Evolutionary conservation across 1,139 yeast species (phyloP).

Genomic region (Yamadazyma mexicana): DNA sequence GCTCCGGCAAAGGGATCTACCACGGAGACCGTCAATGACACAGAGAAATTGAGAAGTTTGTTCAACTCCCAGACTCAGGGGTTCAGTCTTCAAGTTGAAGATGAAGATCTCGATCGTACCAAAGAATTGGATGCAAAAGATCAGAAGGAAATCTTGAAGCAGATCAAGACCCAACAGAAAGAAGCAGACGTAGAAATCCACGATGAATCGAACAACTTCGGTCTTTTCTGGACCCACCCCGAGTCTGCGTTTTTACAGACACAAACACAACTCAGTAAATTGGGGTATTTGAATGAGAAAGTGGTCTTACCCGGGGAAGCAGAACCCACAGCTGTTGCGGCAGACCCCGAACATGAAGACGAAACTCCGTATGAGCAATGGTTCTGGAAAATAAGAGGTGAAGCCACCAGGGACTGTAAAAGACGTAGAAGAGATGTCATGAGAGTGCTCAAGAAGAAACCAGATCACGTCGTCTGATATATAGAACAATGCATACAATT

Average conservation of each 20-base stretch:
- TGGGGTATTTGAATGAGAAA: conserved; percentile 35
- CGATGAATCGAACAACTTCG: conserved; percentile 28
- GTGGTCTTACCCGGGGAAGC: conserved; percentile 39
- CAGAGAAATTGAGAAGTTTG: conserved; percentile 63
- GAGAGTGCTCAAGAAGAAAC: conserved; percentile 55
- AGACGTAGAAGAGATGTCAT: conserved; percentile 72
- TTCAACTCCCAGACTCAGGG: conserved; percentile 44
- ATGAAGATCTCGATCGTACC: conserved; percentile 37
- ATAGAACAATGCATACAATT: conserved; percentile 1
- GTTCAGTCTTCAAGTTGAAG: conserved; percentile 36
- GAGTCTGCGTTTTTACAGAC: conserved; percentile 85
- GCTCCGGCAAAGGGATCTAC: conserved; percentile 11
- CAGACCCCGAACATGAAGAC: conserved; percentile 33
- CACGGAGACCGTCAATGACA: conserved; percentile 20
- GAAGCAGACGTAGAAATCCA: conserved; percentile 13
- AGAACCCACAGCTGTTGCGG: conserved; percentile 18
- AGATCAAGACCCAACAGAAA: conserved; percentile 30
- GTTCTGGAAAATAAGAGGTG: conserved; percentile 85
- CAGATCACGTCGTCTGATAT: conserved; percentile 5
- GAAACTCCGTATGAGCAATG: conserved; percentile 66
- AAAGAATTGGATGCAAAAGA: conserved; percentile 20
- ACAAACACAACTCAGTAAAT: conserved; percentile 72
- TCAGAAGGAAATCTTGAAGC: conserved; percentile 28
- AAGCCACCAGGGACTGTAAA: conserved; percentile 73
- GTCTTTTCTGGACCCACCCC: conserved; percentile 78